Evolutionary conservation across 2,329 filamentous ascomycete genomes (phyloP), one percentile per base, ranked within the genome.

Genomic region (Cercospora sesami): DNA sequence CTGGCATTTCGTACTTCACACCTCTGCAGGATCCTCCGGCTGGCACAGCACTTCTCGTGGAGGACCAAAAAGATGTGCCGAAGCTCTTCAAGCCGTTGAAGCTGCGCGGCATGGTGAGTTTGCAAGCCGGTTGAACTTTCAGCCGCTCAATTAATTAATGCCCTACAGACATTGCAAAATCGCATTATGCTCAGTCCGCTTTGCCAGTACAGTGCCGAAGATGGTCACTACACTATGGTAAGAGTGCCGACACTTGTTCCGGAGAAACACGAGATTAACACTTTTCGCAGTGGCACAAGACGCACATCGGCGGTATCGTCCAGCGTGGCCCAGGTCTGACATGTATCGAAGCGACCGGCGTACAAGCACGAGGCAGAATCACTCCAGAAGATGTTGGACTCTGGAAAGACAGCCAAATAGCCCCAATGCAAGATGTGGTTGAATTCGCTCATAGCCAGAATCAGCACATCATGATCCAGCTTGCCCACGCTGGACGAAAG

Each of bases 321-420:
- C 84, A 90, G 67, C 88, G 90, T 65, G 94, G 94, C 12, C 89
- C 91, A 0, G 91, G 87, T 1, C 82, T 96, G 18, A 82, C 90
- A 60, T 87, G 93, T 68, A 84, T 94, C 66, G 94, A 97, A 81
- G 92, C 93, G 28, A 93, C 91, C 0, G 84, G 89, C 33, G 91
- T 96, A 0, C 83, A 87, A 9, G 81, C 91, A 5, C 88, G 94
- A 73, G 93, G 93, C 30, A 87, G 94, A 65, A 96, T 96, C 82
- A 91, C 91, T 0, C 92, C 93, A 1, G 85, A 94, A 78, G 91
- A 94, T 77, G 81, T 83, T 12, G 93, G 94, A 0, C 81, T 97
- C 7, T 97, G 93, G 94, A 85, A 90, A 70, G 94, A 97, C 78
- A 88, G 86, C 36, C 94, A 97, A 78, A 90, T 94, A 68, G 89